These are phyloP conservation scores for Microdochium trichocladiopsis DNA, from an alignment of 2,329 filamentous ascomycete species.

Conservation along the genomic window DNA sequence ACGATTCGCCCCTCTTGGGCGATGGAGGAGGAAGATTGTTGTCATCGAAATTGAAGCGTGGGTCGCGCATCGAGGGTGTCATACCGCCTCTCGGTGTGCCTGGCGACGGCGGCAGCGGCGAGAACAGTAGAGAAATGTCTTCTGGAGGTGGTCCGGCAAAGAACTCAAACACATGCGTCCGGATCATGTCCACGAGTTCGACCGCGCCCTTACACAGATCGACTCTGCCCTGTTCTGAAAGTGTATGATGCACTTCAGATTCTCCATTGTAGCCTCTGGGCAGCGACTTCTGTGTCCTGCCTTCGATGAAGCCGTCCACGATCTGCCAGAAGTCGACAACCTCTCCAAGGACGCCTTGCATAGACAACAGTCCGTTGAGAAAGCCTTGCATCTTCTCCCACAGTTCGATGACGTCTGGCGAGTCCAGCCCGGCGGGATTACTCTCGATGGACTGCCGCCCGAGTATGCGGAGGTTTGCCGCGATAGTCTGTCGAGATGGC, in stretches of 20 bases:
- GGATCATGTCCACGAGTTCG: slow-evolving; percentile 77
- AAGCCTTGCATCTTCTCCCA: slow-evolving; percentile 86
- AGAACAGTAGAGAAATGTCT: slow-evolving; percentile 82
- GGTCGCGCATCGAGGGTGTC: slow-evolving; percentile 51
- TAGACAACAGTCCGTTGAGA: slow-evolving; percentile 66
- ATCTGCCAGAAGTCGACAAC: slow-evolving; percentile 92
- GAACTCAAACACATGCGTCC: slow-evolving; percentile 72
- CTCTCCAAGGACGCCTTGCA: slow-evolving; percentile 78
- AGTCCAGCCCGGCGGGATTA: slow-evolving; percentile 62
- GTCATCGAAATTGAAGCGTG: slow-evolving; percentile 73
- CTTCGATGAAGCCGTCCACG: slow-evolving; percentile 82
- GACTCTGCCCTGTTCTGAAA: slow-evolving; percentile 62
- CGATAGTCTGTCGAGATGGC: slow-evolving; percentile 61
- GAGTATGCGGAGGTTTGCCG: slow-evolving; percentile 69
- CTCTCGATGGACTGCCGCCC: slow-evolving; percentile 59
- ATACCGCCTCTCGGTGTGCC: slow-evolving; percentile 57
- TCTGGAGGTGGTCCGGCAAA: slow-evolving; percentile 86
- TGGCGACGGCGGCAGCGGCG: slow-evolving; percentile 66
- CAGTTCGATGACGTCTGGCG: slow-evolving; percentile 73
- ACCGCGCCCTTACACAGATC: slow-evolving; percentile 71
- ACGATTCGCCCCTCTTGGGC: slow-evolving; percentile 72
- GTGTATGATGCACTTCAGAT: slow-evolving; percentile 71
- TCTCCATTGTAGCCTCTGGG: slow-evolving; percentile 77
- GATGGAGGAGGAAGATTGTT: slow-evolving; percentile 71
- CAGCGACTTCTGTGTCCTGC: slow-evolving; percentile 71